Percentiles rank a stretch among this genome's conserved stretches.
phyloP scores from a whole-genome alignment of 2,329 filamentous ascomycete species.

The Immersiporthe knoxdaviesiana region DNA sequence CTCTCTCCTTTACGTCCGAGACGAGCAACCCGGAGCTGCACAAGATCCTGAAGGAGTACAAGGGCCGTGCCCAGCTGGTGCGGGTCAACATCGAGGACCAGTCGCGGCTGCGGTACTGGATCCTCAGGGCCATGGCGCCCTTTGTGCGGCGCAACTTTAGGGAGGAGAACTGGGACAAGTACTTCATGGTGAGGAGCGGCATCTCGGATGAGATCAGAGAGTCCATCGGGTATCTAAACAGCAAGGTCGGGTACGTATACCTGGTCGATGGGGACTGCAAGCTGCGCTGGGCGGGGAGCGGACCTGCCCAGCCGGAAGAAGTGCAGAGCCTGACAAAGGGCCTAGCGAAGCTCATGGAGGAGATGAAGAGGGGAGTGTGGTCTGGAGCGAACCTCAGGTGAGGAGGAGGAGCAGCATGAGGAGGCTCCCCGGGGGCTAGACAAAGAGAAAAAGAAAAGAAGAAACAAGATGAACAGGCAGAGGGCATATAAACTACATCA shows the following conservation, averaged over 20 bases:
- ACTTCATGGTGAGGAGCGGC: slow-evolving; percentile 64
- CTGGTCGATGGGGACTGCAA: slow-evolving; percentile 84
- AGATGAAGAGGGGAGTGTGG: slow-evolving; percentile 48
- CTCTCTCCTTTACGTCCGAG: slow-evolving; percentile 68
- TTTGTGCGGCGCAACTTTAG: slow-evolving; percentile 54
- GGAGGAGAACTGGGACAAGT: slow-evolving; percentile 59
- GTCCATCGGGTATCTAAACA: slow-evolving; percentile 75
- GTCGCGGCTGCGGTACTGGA: slow-evolving; percentile 59
- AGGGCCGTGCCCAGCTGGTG: slow-evolving; percentile 71
- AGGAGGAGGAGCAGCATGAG: no score
- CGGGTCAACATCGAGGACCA: slow-evolving; percentile 90
- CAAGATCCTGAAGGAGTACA: slow-evolving; percentile 57
- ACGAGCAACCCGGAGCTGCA: slow-evolving; percentile 72
- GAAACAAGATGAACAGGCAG: slow-evolving; percentile 8
- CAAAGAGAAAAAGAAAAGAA: neutral
- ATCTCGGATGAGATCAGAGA: slow-evolving; percentile 65
- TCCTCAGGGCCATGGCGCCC: slow-evolving; percentile 61
- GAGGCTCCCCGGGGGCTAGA: no score
- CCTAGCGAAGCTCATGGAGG: slow-evolving; percentile 63
- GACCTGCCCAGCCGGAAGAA: slow-evolving; percentile 67
- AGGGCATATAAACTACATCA: slow-evolving; percentile 17
- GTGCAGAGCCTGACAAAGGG: slow-evolving; percentile 68
- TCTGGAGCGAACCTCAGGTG: slow-evolving; percentile 8
- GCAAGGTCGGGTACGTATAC: slow-evolving; percentile 92
- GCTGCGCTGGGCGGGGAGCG: slow-evolving; percentile 93